phyloP scores from a whole-genome alignment of 2,329 filamentous ascomycete genomes.

The Fusarium sambucinum region DNA sequence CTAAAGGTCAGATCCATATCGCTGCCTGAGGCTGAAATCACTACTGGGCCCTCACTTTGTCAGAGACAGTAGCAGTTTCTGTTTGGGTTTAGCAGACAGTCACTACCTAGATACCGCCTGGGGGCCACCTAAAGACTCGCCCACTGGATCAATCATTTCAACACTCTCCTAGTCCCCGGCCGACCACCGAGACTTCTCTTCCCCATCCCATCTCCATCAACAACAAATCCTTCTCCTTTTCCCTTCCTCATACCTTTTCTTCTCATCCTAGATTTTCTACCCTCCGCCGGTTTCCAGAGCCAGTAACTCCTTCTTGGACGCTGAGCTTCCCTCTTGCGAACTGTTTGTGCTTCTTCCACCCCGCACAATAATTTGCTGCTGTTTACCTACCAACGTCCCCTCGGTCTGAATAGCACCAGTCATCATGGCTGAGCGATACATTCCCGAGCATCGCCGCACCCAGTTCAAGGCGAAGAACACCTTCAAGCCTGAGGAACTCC shows the following conservation, averaged over 20 bases:
- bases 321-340: conserved; percentile 37
- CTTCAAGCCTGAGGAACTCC: conserved; percentile 99
- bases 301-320: conserved; percentile 23
- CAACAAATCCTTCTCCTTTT: conserved; percentile 45
- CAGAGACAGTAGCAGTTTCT: conserved; percentile 40
- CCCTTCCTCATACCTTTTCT: conserved; percentile 31
- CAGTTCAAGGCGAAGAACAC: conserved; percentile 99
- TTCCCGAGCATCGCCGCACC: conserved; percentile 98
- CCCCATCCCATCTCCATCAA: conserved; percentile 45
- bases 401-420: conserved; percentile 51
- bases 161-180: conserved; percentile 42
- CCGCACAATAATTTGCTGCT: conserved; percentile 49
- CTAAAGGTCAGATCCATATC: conserved; percentile 9
- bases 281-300: conserved; percentile 13
- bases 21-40: conserved; percentile 48
- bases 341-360: conserved; percentile 41
- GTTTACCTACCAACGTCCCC: conserved; percentile 44
- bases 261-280: conserved; percentile 23
- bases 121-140: conserved; percentile 35
- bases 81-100: conserved; percentile 39
- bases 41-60: conserved; percentile 22
- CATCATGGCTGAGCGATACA: conserved; percentile 98
- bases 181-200: conserved; percentile 42
- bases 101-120: conserved; percentile 23
- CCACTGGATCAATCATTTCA: conserved; percentile 44